Evolutionary conservation across 164 flowering plant genomes (phyloP), one percentile per base, ranked within the genome.

Genomic region (Tetrastigma voinierianum): DNA sequence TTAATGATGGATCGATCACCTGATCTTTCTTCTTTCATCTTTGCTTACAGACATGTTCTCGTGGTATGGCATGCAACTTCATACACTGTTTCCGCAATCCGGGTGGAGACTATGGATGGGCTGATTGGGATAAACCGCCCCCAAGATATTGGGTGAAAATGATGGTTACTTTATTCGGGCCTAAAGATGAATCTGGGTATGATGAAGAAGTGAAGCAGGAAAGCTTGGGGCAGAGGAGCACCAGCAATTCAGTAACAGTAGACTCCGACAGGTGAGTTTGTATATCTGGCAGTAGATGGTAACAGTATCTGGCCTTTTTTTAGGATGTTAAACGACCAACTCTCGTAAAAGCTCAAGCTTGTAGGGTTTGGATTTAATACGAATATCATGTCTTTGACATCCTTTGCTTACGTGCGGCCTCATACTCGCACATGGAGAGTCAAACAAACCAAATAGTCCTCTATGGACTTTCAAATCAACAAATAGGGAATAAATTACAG

Each of bases 61-160:
- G 73, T 76, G 99, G 99, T 71, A 77, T 82, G 2, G 87, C 93
- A 7, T 92, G 99, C 86, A 95, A 93, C 76, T 95, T 95, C 64
- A 85, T 92, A 49, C 98, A 95, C 74, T 95, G 99, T 72, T 92
- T 95, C 70, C 88, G 83, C 58, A 95, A 95, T 70, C 99, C 99
- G 65, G 93, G 98, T 65, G 96, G 99, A 62, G 97, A 93, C 73
- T 95, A 95, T 84, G 98, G 90, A 74, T 95, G 99, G 99, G 94
- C 99, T 71, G 99, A 95, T 75, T 87, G 85, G 87, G 98, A 92
- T 77, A 92, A 82, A 67, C 91, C 94, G 56, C 90, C 99, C 6
- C 99, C 99, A 40, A 88, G 54, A 70, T 87, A 81, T 76, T 95
- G 98, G 98, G 67, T 83, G 46, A 73, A 67, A 62, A 84, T 83